Conservation (phyloP, 768 basidiomycete species). For the Artomyces pyxidatus region DNA sequence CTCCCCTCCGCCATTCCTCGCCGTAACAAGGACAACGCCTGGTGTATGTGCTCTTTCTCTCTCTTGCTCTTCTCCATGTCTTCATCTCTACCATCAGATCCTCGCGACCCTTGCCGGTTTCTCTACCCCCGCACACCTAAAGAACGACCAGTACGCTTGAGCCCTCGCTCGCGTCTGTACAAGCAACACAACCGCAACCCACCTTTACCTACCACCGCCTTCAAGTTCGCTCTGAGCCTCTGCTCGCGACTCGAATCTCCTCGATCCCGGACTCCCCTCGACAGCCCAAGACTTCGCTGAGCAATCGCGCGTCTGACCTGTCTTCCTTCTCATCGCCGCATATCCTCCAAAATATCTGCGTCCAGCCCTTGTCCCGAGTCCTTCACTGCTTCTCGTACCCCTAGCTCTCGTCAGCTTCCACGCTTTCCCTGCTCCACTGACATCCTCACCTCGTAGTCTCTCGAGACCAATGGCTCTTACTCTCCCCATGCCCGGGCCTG, state of each 20-base stretch:
- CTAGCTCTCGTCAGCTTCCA: constrained; percentile 19
- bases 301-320: constrained; percentile 36
- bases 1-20: constrained; percentile 35
- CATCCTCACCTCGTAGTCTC: constrained; percentile 6
- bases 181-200: not conserved
- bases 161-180: constrained; percentile 22
- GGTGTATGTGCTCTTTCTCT: constrained; percentile 26
- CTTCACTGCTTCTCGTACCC: constrained; percentile 9
- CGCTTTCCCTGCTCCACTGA: constrained; percentile 16
- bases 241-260: constrained; percentile 10
- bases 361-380: constrained; percentile 12
- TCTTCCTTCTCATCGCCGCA: constrained; percentile 5
- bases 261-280: constrained; percentile 26
- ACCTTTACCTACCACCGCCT: not conserved
- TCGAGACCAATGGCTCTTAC: constrained; percentile 33
- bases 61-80: not conserved
- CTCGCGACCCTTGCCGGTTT: constrained; percentile 95
- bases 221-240: constrained; percentile 6
- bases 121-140: constrained; percentile 42
- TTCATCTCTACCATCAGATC: constrained; percentile 33
- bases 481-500: constrained; percentile 30
- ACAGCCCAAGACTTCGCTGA: constrained; percentile 44
- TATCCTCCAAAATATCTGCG: constrained; percentile 19
- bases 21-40: constrained; percentile 49
- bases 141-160: constrained; percentile 31